These are phyloP conservation scores for Phaeosphaeriaceae sp. DNA, from an alignment of 2,329 filamentous ascomycete species.

Conservation along the genomic window DNA sequence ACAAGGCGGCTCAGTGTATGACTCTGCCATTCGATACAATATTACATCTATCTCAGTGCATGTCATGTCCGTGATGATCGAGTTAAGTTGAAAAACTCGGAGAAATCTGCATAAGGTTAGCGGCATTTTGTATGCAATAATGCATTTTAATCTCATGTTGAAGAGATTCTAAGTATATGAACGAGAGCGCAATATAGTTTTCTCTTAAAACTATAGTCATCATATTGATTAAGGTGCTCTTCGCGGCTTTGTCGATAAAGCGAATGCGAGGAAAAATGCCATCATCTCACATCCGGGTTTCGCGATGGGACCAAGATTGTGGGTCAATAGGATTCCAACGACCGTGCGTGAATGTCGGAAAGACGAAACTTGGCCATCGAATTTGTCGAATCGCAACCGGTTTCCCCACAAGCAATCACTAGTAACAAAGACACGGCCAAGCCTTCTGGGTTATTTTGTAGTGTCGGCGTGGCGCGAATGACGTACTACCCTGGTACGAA, in stretches of 20 bases:
- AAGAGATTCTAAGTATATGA: too few relatives aligned
- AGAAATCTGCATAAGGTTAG: neutral
- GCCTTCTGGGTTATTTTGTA: constrained; percentile 12
- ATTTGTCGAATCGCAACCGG: constrained; percentile 13
- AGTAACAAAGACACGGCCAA: constrained; percentile 22
- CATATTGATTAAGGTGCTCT: too few relatives aligned
- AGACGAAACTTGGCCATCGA: constrained; percentile 16
- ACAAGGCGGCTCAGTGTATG: constrained; percentile 1
- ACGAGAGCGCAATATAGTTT: too few relatives aligned
- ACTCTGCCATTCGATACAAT: constrained; percentile 5
- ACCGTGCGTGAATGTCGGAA: constrained; percentile 8
- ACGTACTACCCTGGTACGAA: constrained; percentile 22
- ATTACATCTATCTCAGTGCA: constrained; percentile 5
- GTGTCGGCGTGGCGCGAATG: constrained; percentile 31
- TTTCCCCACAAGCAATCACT: constrained; percentile 26
- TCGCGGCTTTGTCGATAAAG: too few relatives aligned
- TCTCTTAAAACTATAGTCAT: too few relatives aligned
- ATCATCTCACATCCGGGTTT: neutral
- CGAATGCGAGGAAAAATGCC: neutral
- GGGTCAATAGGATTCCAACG: neutral
- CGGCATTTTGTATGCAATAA: too few relatives aligned
- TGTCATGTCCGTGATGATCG: constrained; percentile 5
- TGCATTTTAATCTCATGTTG: too few relatives aligned
- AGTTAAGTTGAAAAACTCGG: constrained; percentile 1
- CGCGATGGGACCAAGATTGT: neutral